Evolutionary conservation across 75 land plant species (phyloP).

Genomic region (Sequoia sempervirens): DNA sequence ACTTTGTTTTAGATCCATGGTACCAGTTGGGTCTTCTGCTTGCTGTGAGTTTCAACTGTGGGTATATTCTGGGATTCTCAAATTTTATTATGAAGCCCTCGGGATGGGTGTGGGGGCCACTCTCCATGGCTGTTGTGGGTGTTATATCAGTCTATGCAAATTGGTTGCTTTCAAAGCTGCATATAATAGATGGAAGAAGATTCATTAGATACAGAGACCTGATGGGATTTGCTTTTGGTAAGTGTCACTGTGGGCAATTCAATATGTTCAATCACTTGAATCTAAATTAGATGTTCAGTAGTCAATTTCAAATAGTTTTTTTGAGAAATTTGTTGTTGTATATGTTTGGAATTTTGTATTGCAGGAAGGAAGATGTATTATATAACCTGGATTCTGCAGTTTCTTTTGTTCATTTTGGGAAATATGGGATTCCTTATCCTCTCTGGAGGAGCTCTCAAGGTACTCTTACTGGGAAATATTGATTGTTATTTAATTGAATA

Average conservation of each 20-base stretch:
- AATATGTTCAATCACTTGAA: not conserved
- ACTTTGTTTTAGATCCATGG: constrained; percentile 42
- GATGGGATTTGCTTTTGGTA: constrained; percentile 46
- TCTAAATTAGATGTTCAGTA: not conserved
- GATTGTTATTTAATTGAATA: too few species aligned
- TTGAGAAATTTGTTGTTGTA: not conserved
- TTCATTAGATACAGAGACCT: constrained; percentile 58
- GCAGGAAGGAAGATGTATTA: constrained; percentile 45
- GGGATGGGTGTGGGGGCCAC: constrained; percentile 45
- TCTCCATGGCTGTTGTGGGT: constrained; percentile 17
- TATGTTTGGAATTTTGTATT: not conserved
- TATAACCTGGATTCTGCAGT: constrained; percentile 40
- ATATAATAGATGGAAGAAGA: constrained; percentile 39
- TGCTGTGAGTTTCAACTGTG: constrained; percentile 41
- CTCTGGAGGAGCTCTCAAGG: too few species aligned
- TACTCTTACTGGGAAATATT: too few species aligned
- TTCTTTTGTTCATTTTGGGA: constrained; percentile 21
- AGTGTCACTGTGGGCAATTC: not conserved
- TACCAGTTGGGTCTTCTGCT: constrained; percentile 44
- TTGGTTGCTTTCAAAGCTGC: constrained; percentile 41
- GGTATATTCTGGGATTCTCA: constrained; percentile 45
- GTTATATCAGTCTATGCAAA: constrained; percentile 43
- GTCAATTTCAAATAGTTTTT: not conserved
- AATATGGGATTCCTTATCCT: constrained; percentile 45
- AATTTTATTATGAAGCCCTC: constrained; percentile 43